Percentiles rank a stretch among this genome's conserved stretches.
Conservation (phyloP, 768 basidiomycete genomes). For the Suillus sp. region DNA sequence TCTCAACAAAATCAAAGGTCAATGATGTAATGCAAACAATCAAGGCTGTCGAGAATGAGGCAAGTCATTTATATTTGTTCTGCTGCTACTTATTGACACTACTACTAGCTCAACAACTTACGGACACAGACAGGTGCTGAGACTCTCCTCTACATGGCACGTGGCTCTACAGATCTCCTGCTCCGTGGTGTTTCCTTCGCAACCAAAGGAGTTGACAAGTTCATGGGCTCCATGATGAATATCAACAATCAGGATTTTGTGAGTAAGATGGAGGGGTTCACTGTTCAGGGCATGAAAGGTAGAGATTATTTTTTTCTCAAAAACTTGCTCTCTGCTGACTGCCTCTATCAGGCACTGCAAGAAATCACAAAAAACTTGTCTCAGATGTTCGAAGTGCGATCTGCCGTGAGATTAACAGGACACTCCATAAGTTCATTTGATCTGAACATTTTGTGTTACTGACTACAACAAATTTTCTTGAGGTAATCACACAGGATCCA, state of each 20-base stretch:
- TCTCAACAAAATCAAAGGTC: constrained; percentile 13
- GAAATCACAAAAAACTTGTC: background rate
- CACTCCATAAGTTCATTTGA: background rate
- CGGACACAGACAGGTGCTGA: background rate
- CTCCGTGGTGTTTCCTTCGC: constrained; percentile 9
- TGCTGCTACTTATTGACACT: background rate
- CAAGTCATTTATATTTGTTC: background rate
- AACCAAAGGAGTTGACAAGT: constrained; percentile 5
- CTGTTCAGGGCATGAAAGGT: constrained; percentile 17
- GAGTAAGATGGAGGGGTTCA: constrained; percentile 17
- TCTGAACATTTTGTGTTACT: background rate
- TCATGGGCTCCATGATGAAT: constrained; percentile 14
- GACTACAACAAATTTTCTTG: background rate
- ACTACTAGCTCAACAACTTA: constrained; percentile 4
- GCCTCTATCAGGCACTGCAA: background rate
- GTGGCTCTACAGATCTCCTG: constrained; percentile 11
- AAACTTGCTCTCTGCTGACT: background rate
- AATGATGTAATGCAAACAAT: constrained; percentile 15
- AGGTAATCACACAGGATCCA: background rate
- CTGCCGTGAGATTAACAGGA: background rate
- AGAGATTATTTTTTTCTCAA: constrained; percentile 11
- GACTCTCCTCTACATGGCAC: constrained; percentile 8
- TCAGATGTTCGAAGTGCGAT: constrained; percentile 11
- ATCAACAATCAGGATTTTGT: constrained; percentile 13
- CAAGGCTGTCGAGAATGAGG: constrained; percentile 16